Base-by-base conservation (phyloP, 2,329 filamentous ascomycete genomes). In the Trichocomaceae sp. region DNA sequence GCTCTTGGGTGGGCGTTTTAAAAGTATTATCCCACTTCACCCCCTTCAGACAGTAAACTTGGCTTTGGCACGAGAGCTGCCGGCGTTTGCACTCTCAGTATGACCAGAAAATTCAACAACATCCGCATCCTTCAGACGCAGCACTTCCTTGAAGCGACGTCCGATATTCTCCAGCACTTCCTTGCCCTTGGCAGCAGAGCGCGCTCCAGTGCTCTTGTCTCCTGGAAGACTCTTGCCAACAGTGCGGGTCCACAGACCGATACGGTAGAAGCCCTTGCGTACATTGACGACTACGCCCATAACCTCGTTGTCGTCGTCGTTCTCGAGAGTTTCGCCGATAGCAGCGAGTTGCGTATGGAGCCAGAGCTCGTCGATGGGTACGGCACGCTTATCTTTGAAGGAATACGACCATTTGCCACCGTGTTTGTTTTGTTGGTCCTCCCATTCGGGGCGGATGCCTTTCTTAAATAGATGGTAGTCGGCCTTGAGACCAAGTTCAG, bases 281-380 rank as follows among this genome's bases (percentile, higher is more conserved):
- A 99, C 92, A 75, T 99, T 99, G 78, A 97, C 91, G 23, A 99
- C 93, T 33, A 99, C 95, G 61, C 93, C 93, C 93, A 97, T 97
- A 72, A 99, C 87, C 75, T 99, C 95, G 64, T 91, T 91, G 69
- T 97, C 93, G 22, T 69, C 86, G 69, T 96, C 91, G 41, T 88
- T 86, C 78, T 99, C 93, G 54, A 99, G 87, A 23, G 92, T 97
- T 81, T 99, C 95, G 68, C 93, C 93, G 63, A 99, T 97, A 54
- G 91, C 93, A 31, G 88, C 85, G 64, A 99, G 86, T 85, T 99
- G 96, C 60, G 95, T 88, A 72, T 97, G 89, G 58, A 99, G 84
- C 93, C 93, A 99, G 54, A 96, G 82, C 57, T 92, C 88, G 71
- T 99, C 92, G 72, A 96, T 95, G 65, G 92, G 88, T 71, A 96